Base-by-base conservation (phyloP, 1,284 basidiomycete species). In the Wolfiporia cocos region DNA sequence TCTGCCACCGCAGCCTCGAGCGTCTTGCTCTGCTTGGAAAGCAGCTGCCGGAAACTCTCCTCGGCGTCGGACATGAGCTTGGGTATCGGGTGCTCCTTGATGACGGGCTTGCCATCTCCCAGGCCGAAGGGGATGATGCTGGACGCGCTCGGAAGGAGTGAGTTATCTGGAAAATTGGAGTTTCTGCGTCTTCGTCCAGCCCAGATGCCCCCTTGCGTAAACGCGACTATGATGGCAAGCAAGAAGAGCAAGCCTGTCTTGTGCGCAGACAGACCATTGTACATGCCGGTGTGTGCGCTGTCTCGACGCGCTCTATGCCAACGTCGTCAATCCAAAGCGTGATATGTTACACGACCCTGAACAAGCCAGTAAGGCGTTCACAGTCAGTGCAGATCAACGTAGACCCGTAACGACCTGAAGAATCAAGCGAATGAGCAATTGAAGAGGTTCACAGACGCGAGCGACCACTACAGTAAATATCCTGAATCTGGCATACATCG, bases 61-160 rank as follows among this genome's bases (percentile, higher is more conserved):
- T 86, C 81, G 0, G 91, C 92, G 0, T 87, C 76, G 7, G 76
- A 74, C 78, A 96, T 94, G 46, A 95, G 74, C 42, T 67, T 69
- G 1, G 86, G 76, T 50, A 94, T 93, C 1, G 92, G 91, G 59
- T 95, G 92, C 19, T 77, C 60, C 26, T 54, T 55, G 42, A 62
- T 47, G 7, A 46, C 49, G 11, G 54, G 51, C 30, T 49, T 48
- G 7, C 49, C 38, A 39, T 52, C 43, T 5, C 46, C 39, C 34
- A 48, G 41, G 5, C 47, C 31, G 37, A 66, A 54, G 4, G 53
- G 47, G 5, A 60, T 49, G 14, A 60, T 41, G 17, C 49, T 43
- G 24, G 43, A 52, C 18, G 47, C 37, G 28, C 50, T 50, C 2
- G 46, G 32, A 20, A 55, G 46, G 17, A 51, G 44, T 11, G 54